phyloP scores from a whole-genome alignment of 495 filamentous ascomycete species.

The Penicillium silybi region DNA sequence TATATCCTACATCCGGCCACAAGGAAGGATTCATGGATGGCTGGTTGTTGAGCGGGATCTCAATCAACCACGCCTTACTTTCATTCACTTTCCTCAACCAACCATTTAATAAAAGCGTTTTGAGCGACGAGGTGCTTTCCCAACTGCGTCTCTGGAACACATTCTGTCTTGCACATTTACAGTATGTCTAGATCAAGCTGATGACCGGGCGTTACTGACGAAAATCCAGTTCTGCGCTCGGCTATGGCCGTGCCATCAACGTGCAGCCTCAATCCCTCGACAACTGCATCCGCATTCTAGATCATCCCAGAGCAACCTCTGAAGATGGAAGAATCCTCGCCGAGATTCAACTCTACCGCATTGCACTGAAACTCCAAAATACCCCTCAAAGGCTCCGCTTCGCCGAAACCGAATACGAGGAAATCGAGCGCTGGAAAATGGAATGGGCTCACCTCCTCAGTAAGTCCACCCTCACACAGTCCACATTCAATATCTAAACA shows the following conservation, averaged over 20 bases:
- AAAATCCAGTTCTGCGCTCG: slow-evolving; percentile 28
- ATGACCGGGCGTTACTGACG: slow-evolving; percentile 2
- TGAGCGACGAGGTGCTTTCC: slow-evolving; percentile 28
- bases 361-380: slow-evolving; percentile 28
- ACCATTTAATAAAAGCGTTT: slow-evolving; percentile 18
- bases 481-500: slow-evolving; percentile 5
- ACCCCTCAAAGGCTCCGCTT: slow-evolving; percentile 28
- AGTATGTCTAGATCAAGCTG: slow-evolving; percentile 20
- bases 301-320: slow-evolving; percentile 29
- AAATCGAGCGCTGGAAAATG: slow-evolving; percentile 38
- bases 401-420: slow-evolving; percentile 32
- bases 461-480: slow-evolving; percentile 5
- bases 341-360: slow-evolving; percentile 37
- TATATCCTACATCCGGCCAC: slow-evolving; percentile 34
- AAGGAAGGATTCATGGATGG: slow-evolving; percentile 38
- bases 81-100: slow-evolving; percentile 33
- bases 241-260: slow-evolving; percentile 34
- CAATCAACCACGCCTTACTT: slow-evolving; percentile 37
- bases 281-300: slow-evolving; percentile 33
- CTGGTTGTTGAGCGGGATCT: slow-evolving; percentile 42
- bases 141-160: slow-evolving; percentile 41
- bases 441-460: slow-evolving; percentile 39
- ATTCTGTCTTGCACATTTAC: slow-evolving; percentile 36
- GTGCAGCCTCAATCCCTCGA: slow-evolving; percentile 34
- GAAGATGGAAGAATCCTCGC: slow-evolving; percentile 37